These are phyloP conservation scores for Candida peoriensis DNA, from an alignment of 805 yeast genomes.

Conservation along the genomic window DNA sequence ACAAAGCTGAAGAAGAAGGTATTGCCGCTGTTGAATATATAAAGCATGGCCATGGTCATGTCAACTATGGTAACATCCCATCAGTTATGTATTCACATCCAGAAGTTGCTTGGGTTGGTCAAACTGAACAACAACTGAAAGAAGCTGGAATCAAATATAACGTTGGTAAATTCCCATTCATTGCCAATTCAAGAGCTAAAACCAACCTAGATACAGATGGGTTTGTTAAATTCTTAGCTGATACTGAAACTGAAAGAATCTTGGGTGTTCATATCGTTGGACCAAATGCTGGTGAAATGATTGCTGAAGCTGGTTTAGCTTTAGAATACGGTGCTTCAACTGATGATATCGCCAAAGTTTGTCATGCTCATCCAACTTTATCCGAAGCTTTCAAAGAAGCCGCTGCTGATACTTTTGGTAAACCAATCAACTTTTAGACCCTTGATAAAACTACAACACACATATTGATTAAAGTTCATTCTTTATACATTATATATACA, in stretches of 20 bases:
- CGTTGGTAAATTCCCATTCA: constrained; percentile 96
- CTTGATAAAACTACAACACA: too few species aligned
- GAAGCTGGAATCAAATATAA: constrained; percentile 87
- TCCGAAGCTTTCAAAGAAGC: constrained; percentile 99
- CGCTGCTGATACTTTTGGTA: constrained; percentile 84
- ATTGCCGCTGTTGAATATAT: constrained; percentile 96
- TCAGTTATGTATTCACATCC: constrained; percentile 99
- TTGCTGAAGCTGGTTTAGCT: constrained; percentile 97
- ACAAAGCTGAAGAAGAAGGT: constrained; percentile 99
- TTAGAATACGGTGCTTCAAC: constrained; percentile 98
- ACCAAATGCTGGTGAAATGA: constrained; percentile 99
- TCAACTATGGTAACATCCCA: constrained; percentile 96
- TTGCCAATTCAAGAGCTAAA: constrained; percentile 99
- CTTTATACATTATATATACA: too few species aligned
- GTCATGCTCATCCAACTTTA: constrained; percentile 98
- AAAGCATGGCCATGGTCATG: constrained; percentile 94
- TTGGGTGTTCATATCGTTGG: constrained; percentile 97
- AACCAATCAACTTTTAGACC: constrained; percentile 83
- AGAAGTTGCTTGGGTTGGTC: constrained; percentile 99
- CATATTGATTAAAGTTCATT: too few species aligned
- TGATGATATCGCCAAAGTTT: constrained; percentile 94
- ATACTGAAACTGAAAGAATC: constrained; percentile 94
- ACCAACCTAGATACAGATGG: constrained; percentile 97
- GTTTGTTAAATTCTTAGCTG: constrained; percentile 91
- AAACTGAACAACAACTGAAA: constrained; percentile 90